These are phyloP conservation scores for Bipolaris zeicola DNA, from an alignment of 2,329 filamentous ascomycete species.

Conservation along the genomic window DNA sequence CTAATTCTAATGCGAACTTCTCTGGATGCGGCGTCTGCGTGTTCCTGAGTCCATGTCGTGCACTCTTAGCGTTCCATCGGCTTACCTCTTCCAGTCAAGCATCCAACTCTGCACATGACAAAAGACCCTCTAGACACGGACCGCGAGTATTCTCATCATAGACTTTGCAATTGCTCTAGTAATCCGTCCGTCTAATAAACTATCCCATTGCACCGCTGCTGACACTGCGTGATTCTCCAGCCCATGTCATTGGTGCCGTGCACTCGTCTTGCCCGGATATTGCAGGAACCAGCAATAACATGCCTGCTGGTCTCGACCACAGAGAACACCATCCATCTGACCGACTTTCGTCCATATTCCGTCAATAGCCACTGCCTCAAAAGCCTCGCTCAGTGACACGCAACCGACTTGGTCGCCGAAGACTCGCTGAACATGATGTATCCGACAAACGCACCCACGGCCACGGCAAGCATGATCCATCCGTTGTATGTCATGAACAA, in stretches of 20 bases:
- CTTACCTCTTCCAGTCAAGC: slow-evolving; percentile 12
- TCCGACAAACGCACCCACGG: slow-evolving; percentile 84
- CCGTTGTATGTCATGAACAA: slow-evolving; percentile 99
- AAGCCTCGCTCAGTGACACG: slow-evolving; percentile 71
- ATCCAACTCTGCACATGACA: too few relatives aligned
- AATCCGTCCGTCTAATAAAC: not conserved
- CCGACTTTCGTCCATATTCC: not conserved
- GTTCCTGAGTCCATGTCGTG: not conserved
- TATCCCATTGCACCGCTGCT: not conserved
- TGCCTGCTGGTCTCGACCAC: not conserved
- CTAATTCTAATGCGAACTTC: not conserved
- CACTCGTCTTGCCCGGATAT: slow-evolving; percentile 7
- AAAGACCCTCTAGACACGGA: not conserved
- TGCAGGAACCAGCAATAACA: slow-evolving; percentile 4
- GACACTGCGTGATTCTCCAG: not conserved
- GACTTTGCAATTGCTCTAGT: not conserved
- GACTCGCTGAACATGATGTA: slow-evolving; percentile 78
- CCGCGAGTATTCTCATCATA: not conserved
- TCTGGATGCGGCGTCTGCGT: not conserved
- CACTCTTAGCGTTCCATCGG: not conserved
- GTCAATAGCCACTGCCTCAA: not conserved
- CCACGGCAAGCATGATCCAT: slow-evolving; percentile 93
- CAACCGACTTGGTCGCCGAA: slow-evolving; percentile 79
- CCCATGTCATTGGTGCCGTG: not conserved
- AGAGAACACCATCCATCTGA: not conserved